Evolutionary conservation across 192 early-diverging fungal genomes (phyloP).

Genomic region (Umbelopsis isabellina): DNA sequence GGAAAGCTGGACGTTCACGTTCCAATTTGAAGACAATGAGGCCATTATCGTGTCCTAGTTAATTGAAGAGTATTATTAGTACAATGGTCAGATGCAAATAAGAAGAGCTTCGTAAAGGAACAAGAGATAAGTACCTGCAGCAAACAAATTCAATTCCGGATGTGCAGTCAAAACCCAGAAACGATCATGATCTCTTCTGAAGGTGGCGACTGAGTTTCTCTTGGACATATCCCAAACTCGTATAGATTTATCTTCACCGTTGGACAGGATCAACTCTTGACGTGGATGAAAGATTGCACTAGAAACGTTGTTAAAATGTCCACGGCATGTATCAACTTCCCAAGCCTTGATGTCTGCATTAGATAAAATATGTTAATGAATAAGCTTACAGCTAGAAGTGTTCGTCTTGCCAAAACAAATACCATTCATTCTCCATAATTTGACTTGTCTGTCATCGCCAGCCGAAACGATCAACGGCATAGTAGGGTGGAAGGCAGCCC

Average conservation of each 20-base stretch:
- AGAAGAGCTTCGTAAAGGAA: not conserved
- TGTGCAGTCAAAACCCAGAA: conserved; percentile 97
- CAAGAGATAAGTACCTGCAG: conserved; percentile 68
- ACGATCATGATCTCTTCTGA: conserved; percentile 94
- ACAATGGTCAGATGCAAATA: not conserved
- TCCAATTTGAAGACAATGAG: conserved; percentile 99
- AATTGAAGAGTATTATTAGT: not conserved
- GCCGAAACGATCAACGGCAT: conserved; percentile 96
- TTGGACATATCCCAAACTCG: conserved; percentile 98
- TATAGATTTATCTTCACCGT: conserved; percentile 97
- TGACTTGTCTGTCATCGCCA: conserved; percentile 97
- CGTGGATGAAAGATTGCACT: conserved; percentile 95
- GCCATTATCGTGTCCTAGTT: conserved; percentile 91
- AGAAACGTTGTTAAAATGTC: conserved; percentile 98
- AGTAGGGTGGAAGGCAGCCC: conserved; percentile 96
- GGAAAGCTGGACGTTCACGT: conserved; percentile 92
- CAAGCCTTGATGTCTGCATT: conserved; percentile 90
- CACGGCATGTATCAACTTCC: conserved; percentile 99
- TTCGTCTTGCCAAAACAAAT: not conserved
- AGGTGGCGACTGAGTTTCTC: conserved; percentile 92
- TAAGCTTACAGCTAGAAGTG: not conserved
- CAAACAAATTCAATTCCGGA: conserved; percentile 98
- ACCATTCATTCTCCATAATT: conserved; percentile 99
- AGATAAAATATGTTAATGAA: conserved; percentile 7
- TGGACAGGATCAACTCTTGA: conserved; percentile 92